These are phyloP conservation scores for Diplogelasinospora grovesii DNA, from an alignment of 495 filamentous ascomycete genomes.

Conservation along the genomic window DNA sequence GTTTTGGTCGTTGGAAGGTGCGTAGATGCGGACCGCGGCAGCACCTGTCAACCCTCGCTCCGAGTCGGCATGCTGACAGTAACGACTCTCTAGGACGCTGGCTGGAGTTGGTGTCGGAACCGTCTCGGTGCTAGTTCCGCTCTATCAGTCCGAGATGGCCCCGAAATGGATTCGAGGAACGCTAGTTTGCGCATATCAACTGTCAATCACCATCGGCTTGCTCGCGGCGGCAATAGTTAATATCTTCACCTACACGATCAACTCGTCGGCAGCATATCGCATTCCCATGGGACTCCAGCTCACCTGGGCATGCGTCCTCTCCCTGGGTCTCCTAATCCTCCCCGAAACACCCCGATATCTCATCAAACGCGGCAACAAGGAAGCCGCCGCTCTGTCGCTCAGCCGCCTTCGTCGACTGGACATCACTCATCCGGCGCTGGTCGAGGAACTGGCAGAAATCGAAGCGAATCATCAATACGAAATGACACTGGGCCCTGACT, in stretches of 20 bases:
- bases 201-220: slow-evolving; percentile 81
- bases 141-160: slow-evolving; percentile 86
- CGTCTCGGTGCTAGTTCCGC: slow-evolving; percentile 71
- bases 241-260: slow-evolving; percentile 61
- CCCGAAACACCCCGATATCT: slow-evolving; percentile 86
- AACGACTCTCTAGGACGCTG: slow-evolving; percentile 40
- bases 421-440: slow-evolving; percentile 63
- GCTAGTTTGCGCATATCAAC: slow-evolving; percentile 85
- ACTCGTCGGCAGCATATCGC: slow-evolving; percentile 63
- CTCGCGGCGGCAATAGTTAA: slow-evolving; percentile 78
- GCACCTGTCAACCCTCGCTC: background rate
- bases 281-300: slow-evolving; percentile 86
- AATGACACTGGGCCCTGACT: slow-evolving; percentile 62
- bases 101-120: slow-evolving; percentile 82
- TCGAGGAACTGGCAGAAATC: slow-evolving; percentile 81
- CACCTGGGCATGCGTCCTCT: slow-evolving; percentile 72
- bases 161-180: slow-evolving; percentile 90
- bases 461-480: slow-evolving; percentile 87
- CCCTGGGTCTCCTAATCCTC: slow-evolving; percentile 64
- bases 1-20: slow-evolving; percentile 53
- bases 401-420: slow-evolving; percentile 71
- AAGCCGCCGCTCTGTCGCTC: slow-evolving; percentile 64
- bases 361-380: slow-evolving; percentile 68
- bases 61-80: background rate
- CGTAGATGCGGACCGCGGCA: slow-evolving; percentile 15